Evolutionary conservation across 345 rosid genomes (phyloP), one percentile per base, ranked within the genome.

Genomic region (Eucalyptus erythrocorys): DNA sequence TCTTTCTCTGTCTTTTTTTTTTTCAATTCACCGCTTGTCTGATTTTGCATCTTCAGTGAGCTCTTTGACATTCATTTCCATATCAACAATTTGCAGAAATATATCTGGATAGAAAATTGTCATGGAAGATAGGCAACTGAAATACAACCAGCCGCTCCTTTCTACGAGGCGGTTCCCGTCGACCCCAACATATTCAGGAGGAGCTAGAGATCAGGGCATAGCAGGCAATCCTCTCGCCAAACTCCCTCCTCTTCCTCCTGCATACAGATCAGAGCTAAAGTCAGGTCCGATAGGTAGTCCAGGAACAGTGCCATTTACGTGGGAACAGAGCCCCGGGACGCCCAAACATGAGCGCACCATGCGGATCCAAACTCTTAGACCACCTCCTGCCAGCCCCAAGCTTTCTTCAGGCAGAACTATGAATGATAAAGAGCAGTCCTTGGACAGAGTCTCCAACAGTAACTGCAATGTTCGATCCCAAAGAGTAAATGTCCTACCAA

Each of bases 261-360:
- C 89, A 42, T 96, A 95, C 93, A 94, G 92, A 88, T 94, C 98
- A 82, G 99, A 96, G 87, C 85, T 96, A 86, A 96, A 94, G 87
- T 96, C 99, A 50, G 98, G 98, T 80, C 99, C 99, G 5, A 90
- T 97, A 10, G 92, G 96, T 86, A 92, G 93, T 80, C 96, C 99
- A 4, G 99, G 99, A 87, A 94, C 96, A 5, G 97, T 97, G 86
- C 99, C 99, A 68, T 96, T 97, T 86, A 90, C 93, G 53, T 97
- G 99, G 99, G 99, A 97, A 86, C 90, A 90, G 85, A 91, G 92
- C 53, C 99, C 99, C 0, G 99, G 99, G 86, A 95, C 90, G 85
- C 98, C 99, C n/a, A 97, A 96, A 89, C 88, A 91, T 89, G 95
- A 92, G 90, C 91, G 86, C 59, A 91, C 90, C 91, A 90, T 89